phyloP scores from a whole-genome alignment of 1,139 yeast species.

The Saccharomyces hybrid region DNA sequence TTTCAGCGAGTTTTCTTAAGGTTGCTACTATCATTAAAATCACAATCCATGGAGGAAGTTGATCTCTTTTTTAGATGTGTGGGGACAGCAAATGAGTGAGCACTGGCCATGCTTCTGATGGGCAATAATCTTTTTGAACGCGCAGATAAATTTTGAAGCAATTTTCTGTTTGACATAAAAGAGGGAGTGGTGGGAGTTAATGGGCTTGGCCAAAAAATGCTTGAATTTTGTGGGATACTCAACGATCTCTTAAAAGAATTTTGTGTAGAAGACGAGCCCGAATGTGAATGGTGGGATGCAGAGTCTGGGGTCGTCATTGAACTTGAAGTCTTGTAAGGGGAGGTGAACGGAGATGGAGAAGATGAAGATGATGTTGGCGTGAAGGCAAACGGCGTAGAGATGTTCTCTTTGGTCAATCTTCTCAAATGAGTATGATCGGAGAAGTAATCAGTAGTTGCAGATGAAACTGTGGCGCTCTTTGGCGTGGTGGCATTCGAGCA shows the following conservation, averaged over 20 bases:
- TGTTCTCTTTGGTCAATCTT: conserved; percentile 1
- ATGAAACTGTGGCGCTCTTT: neutral
- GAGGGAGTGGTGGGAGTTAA: conserved; percentile 22
- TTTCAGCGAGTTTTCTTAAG: conserved; percentile 12
- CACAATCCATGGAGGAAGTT: conserved; percentile 24
- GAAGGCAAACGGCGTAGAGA: conserved; percentile 5
- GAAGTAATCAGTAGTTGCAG: neutral
- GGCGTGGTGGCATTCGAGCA: neutral
- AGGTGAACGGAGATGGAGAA: conserved; percentile 15
- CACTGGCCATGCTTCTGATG: neutral
- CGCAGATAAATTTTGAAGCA: conserved; percentile 1
- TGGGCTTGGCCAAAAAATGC: conserved; percentile 10
- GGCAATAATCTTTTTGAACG: neutral
- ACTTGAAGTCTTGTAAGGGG: conserved; percentile 4
- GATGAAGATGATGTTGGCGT: conserved; percentile 10
- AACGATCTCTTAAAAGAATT: conserved; percentile 6
- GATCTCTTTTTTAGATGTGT: conserved; percentile 15
- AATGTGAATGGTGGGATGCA: neutral
- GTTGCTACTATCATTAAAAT: conserved; percentile 20
- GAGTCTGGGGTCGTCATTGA: conserved; percentile 3
- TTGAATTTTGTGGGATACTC: conserved; percentile 5
- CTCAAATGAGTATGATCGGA: neutral
- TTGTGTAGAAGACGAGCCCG: conserved; percentile 4
- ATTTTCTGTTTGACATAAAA: conserved; percentile 13
- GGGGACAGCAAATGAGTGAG: neutral